These are phyloP conservation scores for Globisporangium orthogonon DNA, from an alignment of 352 stramenopile species.

Conservation along the genomic window DNA sequence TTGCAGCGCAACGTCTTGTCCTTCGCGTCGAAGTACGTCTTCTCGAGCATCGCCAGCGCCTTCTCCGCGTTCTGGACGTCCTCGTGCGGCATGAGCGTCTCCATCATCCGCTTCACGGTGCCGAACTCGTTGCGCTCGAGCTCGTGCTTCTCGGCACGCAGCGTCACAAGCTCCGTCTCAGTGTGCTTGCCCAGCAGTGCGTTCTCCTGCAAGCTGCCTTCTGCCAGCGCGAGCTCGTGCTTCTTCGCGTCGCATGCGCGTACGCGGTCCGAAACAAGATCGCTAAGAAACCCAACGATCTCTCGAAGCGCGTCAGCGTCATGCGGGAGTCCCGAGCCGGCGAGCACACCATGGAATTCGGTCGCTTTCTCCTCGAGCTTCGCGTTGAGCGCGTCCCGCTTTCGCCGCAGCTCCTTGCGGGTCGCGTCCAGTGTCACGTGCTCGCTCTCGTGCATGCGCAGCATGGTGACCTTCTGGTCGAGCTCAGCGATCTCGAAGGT, in stretches of 20 bases:
- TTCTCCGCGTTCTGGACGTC: slow-evolving; percentile 42
- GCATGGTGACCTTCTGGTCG: slow-evolving; percentile 40
- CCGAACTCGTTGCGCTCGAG: slow-evolving; percentile 52
- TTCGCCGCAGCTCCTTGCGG: slow-evolving; percentile 29
- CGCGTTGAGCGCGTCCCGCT: slow-evolving; percentile 33
- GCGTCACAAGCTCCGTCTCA: slow-evolving; percentile 31
- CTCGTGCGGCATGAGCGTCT: slow-evolving; percentile 35
- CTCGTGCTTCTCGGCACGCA: slow-evolving; percentile 37
- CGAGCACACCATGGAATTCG: slow-evolving; percentile 32
- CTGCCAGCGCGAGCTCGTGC: slow-evolving; percentile 20
- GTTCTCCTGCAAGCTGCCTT: slow-evolving; percentile 50
- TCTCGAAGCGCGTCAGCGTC: slow-evolving; percentile 23
- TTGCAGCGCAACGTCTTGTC: slow-evolving; percentile 75
- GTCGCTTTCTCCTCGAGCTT: slow-evolving; percentile 37
- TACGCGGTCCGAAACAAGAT: slow-evolving; percentile 19
- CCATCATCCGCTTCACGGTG: slow-evolving; percentile 39
- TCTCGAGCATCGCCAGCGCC: slow-evolving; percentile 44
- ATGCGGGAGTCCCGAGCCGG: slow-evolving; percentile 18
- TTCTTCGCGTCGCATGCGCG: slow-evolving; percentile 18
- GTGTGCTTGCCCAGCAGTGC: slow-evolving; percentile 35
- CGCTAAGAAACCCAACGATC: slow-evolving; percentile 19
- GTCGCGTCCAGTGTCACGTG: slow-evolving; percentile 46
- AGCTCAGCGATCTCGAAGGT: slow-evolving; percentile 40
- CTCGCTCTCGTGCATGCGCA: slow-evolving; percentile 44
- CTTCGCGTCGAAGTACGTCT: slow-evolving; percentile 69